phyloP scores from a whole-genome alignment of 225 moss, liverwort and hornwort species.

The Thuidium tamariscinum region DNA sequence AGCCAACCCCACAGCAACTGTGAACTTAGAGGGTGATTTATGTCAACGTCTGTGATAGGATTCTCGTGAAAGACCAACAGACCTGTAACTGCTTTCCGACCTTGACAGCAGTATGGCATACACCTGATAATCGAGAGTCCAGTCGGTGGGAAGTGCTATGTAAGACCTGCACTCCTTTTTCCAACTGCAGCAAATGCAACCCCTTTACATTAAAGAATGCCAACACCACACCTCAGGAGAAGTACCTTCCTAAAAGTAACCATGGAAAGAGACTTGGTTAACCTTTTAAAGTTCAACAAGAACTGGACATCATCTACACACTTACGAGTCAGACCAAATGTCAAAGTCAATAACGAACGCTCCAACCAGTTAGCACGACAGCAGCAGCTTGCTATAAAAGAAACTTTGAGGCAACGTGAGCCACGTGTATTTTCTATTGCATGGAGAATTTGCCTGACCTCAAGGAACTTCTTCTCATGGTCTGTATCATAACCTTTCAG shows the following conservation, averaged over 20 bases:
- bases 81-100: conserved; percentile 91
- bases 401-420: not conserved
- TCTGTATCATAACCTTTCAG: conserved; percentile 60
- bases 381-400: not conserved
- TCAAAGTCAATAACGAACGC: not conserved
- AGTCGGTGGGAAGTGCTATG: conserved; percentile 77
- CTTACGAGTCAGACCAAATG: not conserved
- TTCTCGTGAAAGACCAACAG: not conserved
- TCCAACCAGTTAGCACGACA: not conserved
- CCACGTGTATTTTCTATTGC: not conserved
- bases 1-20: not conserved
- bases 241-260: not conserved
- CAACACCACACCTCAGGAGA: not conserved
- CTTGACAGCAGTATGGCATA: conserved; percentile 75
- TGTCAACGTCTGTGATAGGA: not conserved
- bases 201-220: not conserved
- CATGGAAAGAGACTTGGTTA: not conserved
- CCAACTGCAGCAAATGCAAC: conserved; percentile 59
- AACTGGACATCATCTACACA: not conserved
- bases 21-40: not conserved
- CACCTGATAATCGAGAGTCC: conserved; percentile 81
- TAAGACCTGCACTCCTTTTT: conserved; percentile 54
- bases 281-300: not conserved
- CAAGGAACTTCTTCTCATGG: conserved; percentile 53
- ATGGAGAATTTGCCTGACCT: conserved; percentile 35